Conservation (phyloP, 371 early-diverging fungal species). For the Synchytrium microbalum region DNA sequence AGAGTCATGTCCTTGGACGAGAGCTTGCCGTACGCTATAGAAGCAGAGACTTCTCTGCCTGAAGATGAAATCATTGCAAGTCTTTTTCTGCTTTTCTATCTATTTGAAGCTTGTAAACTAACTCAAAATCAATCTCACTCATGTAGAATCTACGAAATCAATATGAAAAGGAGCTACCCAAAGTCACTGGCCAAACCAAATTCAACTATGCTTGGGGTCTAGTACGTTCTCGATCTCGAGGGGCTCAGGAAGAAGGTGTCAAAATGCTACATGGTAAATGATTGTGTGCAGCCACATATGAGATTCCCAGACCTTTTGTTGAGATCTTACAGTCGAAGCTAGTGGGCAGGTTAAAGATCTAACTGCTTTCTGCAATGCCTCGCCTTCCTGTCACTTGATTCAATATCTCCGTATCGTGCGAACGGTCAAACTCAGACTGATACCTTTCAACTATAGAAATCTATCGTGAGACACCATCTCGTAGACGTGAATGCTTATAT, state of each 20-base stretch:
- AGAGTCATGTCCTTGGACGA: too few species aligned
- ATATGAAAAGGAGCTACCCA: constrained; percentile 53
- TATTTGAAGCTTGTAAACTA: neutral
- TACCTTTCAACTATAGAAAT: constrained; percentile 79
- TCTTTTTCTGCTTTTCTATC: neutral
- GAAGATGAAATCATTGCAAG: constrained; percentile 27
- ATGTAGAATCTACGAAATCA: constrained; percentile 60
- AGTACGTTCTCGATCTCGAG: constrained; percentile 32
- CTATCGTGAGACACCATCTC: constrained; percentile 68
- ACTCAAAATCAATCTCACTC: constrained; percentile 6
- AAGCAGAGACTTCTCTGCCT: constrained; percentile 38
- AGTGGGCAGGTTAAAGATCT: too few species aligned
- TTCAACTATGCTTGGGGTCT: constrained; percentile 96
- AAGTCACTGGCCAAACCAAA: constrained; percentile 73
- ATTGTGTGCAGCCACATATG: neutral
- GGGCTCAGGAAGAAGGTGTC: neutral
- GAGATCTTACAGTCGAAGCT: too few species aligned
- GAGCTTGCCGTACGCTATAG: constrained; percentile 37
- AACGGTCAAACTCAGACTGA: too few species aligned
- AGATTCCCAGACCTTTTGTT: too few species aligned
- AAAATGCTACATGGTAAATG: neutral
- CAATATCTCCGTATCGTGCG: too few species aligned
- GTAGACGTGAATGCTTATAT: constrained; percentile 89
- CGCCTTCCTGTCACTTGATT: constrained; percentile 62
- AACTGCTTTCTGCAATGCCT: too few species aligned